A percentile compares a stretch with the other conserved stretches of the same genome.
These are phyloP conservation scores for Cutaneotrichosporon mucoides DNA, from an alignment of 1,284 basidiomycete genomes.

Conservation along the genomic window DNA sequence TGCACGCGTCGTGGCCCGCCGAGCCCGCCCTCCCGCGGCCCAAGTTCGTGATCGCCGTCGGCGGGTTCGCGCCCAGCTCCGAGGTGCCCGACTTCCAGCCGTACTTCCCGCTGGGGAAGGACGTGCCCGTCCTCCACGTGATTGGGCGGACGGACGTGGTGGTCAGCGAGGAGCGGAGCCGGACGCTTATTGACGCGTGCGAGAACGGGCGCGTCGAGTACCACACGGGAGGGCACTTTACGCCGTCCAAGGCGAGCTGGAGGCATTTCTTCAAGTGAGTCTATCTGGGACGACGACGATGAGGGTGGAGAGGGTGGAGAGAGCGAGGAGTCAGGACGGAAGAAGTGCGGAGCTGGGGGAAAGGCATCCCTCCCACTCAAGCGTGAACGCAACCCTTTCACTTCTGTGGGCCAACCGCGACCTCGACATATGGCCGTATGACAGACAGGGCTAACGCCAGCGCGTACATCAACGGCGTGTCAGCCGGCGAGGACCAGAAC, in stretches of 20 bases:
- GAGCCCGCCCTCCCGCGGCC: constrained; percentile 64
- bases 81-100: constrained; percentile 52
- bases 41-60: constrained; percentile 60
- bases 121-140: constrained; percentile 73
- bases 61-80: constrained; percentile 43
- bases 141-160: constrained; percentile 76
- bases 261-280: constrained; percentile 48
- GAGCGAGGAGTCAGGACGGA: not conserved
- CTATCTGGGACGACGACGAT: no score
- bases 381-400: not conserved
- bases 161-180: constrained; percentile 67
- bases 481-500: constrained; percentile 37
- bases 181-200: constrained; percentile 60
- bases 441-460: constrained; percentile 17
- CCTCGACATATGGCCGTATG: no score
- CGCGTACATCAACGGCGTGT: constrained; percentile 48
- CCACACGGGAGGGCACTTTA: constrained; percentile 50
- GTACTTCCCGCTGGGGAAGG: constrained; percentile 46
- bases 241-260: constrained; percentile 47
- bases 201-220: constrained; percentile 43
- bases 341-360: not conserved
- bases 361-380: not conserved
- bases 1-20: constrained; percentile 61
- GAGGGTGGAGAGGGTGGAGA: not conserved
- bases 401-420: not conserved